Evolutionary conservation across 345 rosid species (phyloP), one percentile per base, ranked within the genome.

Genomic region (Pugionium dolabratum): DNA sequence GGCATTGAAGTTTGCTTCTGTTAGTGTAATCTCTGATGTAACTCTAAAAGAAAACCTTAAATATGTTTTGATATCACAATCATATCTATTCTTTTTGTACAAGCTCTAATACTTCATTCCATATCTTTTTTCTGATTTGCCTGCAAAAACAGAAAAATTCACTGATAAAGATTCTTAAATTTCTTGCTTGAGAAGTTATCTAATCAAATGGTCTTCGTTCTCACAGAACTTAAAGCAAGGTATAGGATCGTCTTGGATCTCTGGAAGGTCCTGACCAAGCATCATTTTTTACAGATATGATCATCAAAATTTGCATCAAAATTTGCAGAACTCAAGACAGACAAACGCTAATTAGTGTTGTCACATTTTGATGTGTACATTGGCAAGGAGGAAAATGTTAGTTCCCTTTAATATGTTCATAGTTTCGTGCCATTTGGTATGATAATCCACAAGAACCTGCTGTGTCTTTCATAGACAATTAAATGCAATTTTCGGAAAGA

Each of bases 271-370:
- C 73, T 81, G 83, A 44, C 99, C 99, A 62, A 85, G 90, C 74
- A 94, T 80, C 92, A 90, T 90, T 79, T 90, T 79, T 90, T 81
- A 27, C 99, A 94, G 53, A 97, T 94, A 86, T 86, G 88, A 70
- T 90, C 95, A 45, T 90, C 86, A 82, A 94, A 94, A 83, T 94
- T 97, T 94, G 83, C 95, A 45, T 90, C 86, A 82, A 94, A 94
- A 83, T 94, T 97, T 94, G 83, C 75, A 79, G 46, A 71, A 76
- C 37, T 66, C 47, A 42, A 33, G 41, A 39, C 18, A 18, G 18
- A 18, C 18, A 18, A 18, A 18, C 18, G 18, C 18, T 18, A 18
- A 47, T 32, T 39, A 39, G 35, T 62, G 41, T 53, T 61, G 48
- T 61, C 61, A 35, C 30, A 69, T 61, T 71, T 77, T 79, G 59